Base-by-base conservation (phyloP, 2,329 filamentous ascomycete species). In the Aspergillus sp. region DNA sequence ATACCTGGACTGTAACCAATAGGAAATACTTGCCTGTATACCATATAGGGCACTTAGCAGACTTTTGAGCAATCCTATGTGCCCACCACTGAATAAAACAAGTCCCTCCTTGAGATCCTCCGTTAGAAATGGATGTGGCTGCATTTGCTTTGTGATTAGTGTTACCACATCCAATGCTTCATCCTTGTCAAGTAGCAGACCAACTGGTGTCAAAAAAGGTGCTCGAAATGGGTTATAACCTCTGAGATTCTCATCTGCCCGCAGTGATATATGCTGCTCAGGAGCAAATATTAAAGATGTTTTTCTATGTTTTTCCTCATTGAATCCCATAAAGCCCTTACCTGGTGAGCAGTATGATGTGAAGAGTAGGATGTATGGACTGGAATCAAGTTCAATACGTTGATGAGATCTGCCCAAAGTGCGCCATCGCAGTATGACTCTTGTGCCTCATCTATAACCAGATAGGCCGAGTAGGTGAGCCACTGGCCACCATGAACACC, bases 371-470 rank as follows among this genome's bases (percentile, higher is more conserved):
- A 55, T 46, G 19, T 20, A 45, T 4, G 45, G 7, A 9, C n/a
- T 3, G 19, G 22, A 13, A 4, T 1, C 19, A 19, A n/a, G 41
- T 20, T 39, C 13, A 13, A 53, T 37, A 22, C 17, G 10, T 35
- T 51, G 27, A 55, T 53, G 5, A 55, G 23, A 7, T 39, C 38
- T 13, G 46, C 5, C 51, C 49, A 52, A 17, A 55, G 30, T n/a
- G 33, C 9, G 3, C 13, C 4, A 12, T 53, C 47, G 47, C 47
- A 47, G 25, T 52, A 53, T n/a, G 47, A 42, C 23, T 45, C 7
- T 35, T 53, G 51, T 2, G 51, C 53, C 19, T 55, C 49, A 39
- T 55, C 53, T 13, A 51, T n/a, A 41, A 55, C 33, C 1, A 55
- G 37, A 41, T 49, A 55, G 9, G 35, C 53, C 6, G 13, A 19